These are phyloP conservation scores for Earliella scabrosa DNA, from an alignment of 1,284 basidiomycete species.

Conservation along the genomic window DNA sequence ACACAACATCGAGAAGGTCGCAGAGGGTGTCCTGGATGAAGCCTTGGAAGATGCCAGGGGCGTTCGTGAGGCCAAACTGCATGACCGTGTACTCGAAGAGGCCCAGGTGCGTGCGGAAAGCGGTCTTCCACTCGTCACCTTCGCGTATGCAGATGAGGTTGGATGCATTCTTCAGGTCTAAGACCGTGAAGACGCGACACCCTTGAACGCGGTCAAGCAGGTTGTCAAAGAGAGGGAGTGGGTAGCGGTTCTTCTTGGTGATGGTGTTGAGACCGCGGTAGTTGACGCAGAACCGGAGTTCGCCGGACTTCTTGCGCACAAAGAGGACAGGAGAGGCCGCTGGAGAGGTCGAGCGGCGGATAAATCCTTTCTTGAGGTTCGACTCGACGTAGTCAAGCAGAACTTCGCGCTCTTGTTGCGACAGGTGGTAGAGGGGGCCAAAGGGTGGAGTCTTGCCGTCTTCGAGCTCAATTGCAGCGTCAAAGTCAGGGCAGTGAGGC, in stretches of 20 bases:
- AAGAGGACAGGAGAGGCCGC: conserved; percentile 49
- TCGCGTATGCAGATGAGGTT: conserved; percentile 8
- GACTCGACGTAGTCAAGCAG: conserved; percentile 38
- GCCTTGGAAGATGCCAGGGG: background rate
- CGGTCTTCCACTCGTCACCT: conserved; percentile 21
- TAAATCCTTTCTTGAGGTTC: conserved; percentile 29
- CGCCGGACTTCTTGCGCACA: conserved; percentile 49
- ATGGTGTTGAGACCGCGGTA: conserved; percentile 47
- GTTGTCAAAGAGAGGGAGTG: conserved; percentile 16
- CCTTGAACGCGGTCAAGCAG: conserved; percentile 17
- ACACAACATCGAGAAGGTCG: conserved; percentile 4
- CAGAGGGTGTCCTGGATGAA: background rate
- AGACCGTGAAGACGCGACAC: conserved; percentile 12
- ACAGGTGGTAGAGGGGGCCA: conserved; percentile 28
- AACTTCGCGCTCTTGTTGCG: conserved; percentile 24
- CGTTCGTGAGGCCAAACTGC: conserved; percentile 22
- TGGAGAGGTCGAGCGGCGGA: conserved; percentile 40
- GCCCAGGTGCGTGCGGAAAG: conserved; percentile 19
- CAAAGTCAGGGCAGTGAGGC: conserved; percentile 11
- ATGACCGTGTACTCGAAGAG: conserved; percentile 22
- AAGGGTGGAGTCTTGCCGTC: conserved; percentile 11
- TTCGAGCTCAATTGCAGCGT: conserved; percentile 20
- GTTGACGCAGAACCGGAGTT: conserved; percentile 43
- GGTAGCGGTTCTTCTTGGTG: conserved; percentile 42
- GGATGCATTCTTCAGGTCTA: conserved; percentile 15